Evolutionary conservation across 768 basidiomycete species (phyloP).

Genomic region (Lyophyllum semitale): DNA sequence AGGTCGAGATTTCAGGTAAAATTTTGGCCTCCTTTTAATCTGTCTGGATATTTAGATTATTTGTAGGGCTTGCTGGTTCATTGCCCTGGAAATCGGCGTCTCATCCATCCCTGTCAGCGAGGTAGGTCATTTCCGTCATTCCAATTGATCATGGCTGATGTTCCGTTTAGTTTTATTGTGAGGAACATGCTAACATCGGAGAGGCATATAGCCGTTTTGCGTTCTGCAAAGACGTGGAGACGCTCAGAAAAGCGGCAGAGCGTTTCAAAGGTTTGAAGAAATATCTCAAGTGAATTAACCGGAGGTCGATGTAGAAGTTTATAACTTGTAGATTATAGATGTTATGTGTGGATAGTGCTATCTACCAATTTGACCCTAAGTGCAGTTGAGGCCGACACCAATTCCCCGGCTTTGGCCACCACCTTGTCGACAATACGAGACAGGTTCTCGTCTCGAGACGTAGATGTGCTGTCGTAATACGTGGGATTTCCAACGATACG

Average conservation of each 20-base stretch:
- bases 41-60: not conserved
- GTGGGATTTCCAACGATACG: conserved; percentile 78
- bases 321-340: not conserved
- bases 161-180: conserved; percentile 79
- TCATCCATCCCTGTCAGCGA: conserved; percentile 95
- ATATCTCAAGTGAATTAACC: conserved; percentile 42
- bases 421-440: conserved; percentile 72
- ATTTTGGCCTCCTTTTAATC: not conserved
- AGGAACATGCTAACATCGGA: conserved; percentile 82
- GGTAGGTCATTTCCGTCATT: conserved; percentile 45
- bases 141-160: not conserved
- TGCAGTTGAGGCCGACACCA: not conserved
- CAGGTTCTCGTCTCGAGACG: conserved; percentile 52
- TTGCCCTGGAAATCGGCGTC: conserved; percentile 86
- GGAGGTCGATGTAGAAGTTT: not conserved
- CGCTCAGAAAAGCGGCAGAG: conserved; percentile 78
- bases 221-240: conserved; percentile 94
- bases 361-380: not conserved
- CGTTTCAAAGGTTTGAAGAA: conserved; percentile 76
- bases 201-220: conserved; percentile 88
- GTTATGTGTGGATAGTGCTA: conserved; percentile 1
- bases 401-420: conserved; percentile 22
- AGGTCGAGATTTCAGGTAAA: conserved; percentile 83
- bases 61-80: conserved; percentile 89
- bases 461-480: conserved; percentile 69